Conservation (phyloP, 176 grass and related monocot species). For the Eleusine indica region DNA sequence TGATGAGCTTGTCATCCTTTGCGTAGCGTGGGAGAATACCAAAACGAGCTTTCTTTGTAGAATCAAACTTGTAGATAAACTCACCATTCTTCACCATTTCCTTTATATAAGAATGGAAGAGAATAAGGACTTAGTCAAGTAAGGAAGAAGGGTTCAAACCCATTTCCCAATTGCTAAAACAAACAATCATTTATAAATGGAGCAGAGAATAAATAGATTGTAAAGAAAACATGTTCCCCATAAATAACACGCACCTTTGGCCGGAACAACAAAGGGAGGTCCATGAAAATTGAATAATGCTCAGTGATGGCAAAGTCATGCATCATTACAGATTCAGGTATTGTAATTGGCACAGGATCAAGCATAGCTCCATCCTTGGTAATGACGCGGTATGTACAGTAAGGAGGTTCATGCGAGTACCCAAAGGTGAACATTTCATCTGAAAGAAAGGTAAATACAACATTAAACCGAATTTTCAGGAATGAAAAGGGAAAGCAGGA, state of each 20-base stretch:
- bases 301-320: constrained; percentile 99
- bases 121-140: background rate
- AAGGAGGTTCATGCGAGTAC: constrained; percentile 84
- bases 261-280: constrained; percentile 82
- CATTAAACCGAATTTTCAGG: background rate
- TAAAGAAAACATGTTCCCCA: background rate
- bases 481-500: background rate
- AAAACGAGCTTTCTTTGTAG: constrained; percentile 88
- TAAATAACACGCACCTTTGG: constrained; percentile 67
- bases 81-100: constrained; percentile 93
- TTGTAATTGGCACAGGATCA: constrained; percentile 98
- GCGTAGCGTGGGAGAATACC: constrained; percentile 86
- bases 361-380: constrained; percentile 90
- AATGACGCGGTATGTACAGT: constrained; percentile 92
- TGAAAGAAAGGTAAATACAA: constrained; percentile 45
- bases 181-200: background rate
- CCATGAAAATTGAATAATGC: constrained; percentile 97
- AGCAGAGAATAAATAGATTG: background rate
- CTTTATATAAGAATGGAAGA: constrained; percentile 48
- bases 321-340: constrained; percentile 96
- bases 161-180: background rate
- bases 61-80: constrained; percentile 86
- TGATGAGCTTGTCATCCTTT: constrained; percentile 76
- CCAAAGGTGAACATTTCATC: constrained; percentile 99
- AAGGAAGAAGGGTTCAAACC: background rate